Conservation (phyloP, 805 yeast species). For the Wickerhamomyces ciferrii region DNA sequence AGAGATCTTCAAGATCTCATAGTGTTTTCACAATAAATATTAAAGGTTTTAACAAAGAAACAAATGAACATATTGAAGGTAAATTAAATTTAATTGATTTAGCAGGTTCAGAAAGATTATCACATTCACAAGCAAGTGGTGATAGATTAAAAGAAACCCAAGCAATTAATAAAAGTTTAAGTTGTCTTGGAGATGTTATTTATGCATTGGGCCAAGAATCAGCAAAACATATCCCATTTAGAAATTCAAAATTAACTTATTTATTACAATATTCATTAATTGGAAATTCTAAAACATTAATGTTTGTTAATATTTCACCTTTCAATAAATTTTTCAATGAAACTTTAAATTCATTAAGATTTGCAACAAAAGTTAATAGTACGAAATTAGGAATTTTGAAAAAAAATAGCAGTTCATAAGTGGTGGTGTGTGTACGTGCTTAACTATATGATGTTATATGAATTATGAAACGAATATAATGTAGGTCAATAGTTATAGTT, state of each 20-base stretch:
- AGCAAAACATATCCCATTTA: conserved; percentile 72
- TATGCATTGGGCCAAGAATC: conserved; percentile 50
- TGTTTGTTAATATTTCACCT: conserved; percentile 90
- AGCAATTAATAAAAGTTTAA: conserved; percentile 81
- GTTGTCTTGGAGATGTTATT: conserved; percentile 88
- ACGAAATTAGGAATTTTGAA: conserved; percentile 31
- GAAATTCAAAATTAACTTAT: conserved; percentile 91
- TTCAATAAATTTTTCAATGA: conserved; percentile 57
- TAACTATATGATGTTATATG: background rate
- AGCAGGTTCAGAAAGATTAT: conserved; percentile 90
- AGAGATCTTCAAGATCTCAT: conserved; percentile 88
- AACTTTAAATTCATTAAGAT: conserved; percentile 78
- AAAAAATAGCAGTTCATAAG: no score
- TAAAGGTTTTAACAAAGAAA: conserved; percentile 43
- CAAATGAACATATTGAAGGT: conserved; percentile 49
- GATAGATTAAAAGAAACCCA: conserved; percentile 82
- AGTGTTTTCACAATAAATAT: conserved; percentile 67
- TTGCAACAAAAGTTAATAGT: conserved; percentile 77
- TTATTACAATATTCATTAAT: conserved; percentile 77
- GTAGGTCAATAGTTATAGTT: no score
- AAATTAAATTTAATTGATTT: conserved; percentile 78
- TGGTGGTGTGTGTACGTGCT: no score
- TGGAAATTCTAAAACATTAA: conserved; percentile 83
- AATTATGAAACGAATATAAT: no score
- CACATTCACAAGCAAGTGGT: conserved; percentile 73